Base-by-base conservation (phyloP, 768 basidiomycete species). In the Hypsizygus marmoreus region DNA sequence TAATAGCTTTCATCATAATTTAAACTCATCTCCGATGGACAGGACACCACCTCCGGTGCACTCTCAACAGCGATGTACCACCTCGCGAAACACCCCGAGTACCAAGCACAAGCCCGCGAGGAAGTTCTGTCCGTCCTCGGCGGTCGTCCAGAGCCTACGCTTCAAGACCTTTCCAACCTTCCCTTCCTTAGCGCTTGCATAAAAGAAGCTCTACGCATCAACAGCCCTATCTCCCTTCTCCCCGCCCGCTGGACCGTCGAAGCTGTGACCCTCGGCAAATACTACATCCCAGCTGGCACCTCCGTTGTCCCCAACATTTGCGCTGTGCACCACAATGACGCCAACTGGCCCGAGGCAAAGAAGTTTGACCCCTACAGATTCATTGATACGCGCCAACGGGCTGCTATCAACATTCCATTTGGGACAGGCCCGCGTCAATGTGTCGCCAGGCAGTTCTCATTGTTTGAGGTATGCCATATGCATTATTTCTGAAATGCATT, bases 31-130 rank as follows among this genome's bases (percentile, higher is more conserved):
- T 12, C 16, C 26, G 6, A 40, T 34, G 37, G 1, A 7, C 43
- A 70, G 67, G 69, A 71, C 43, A 73, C 70, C 2, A 67, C 68
- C 2, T 64, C 70, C 4, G 70, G 71, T 16, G 67, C 64, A 10
- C 53, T 73, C n/a, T 65, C 70, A 4, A 64, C 63, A 4, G 40
- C 60, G 2, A 53, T 71, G 10, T 72, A 70, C 51, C 62, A 63
- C 56, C 57, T 75, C 28, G 67, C 68, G 1, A 58, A 59, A 13
- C 50, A 73, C 43, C 69, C 70, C 1, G 60, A 67, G 19, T 58
- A 66, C 28, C 74, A 75, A 47, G 41, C 49, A 6, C 53, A 54
- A 23, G 68, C 67, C 11, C 67, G 71, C 14, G 60, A 58, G 23
- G 74, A 76, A 57, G 61, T 71, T 20, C 53, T 65, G n/a, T 39